A percentile compares a stretch with the other conserved stretches of the same genome.
These are phyloP conservation scores for Agaricus blazei DNA, from an alignment of 768 basidiomycete genomes.

Conservation along the genomic window DNA sequence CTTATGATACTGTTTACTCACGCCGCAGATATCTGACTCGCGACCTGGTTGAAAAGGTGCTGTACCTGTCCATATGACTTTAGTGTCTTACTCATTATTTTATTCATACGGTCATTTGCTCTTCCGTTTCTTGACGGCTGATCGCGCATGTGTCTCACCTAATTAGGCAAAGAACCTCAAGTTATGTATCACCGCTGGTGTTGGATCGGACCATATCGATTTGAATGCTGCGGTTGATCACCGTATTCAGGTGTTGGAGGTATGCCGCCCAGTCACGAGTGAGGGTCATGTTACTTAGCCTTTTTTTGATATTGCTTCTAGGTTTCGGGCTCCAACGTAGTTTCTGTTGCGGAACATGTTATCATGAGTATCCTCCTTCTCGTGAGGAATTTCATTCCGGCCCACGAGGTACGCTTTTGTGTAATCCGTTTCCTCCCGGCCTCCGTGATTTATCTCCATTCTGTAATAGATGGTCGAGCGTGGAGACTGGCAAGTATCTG, in stretches of 20 bases:
- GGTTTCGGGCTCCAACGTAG: conserved; percentile 86
- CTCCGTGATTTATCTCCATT: neutral
- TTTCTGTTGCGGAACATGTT: conserved; percentile 89
- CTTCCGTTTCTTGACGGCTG: neutral
- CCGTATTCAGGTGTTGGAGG: conserved; percentile 76
- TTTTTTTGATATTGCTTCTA: conserved; percentile 1
- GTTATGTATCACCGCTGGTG: conserved; percentile 86
- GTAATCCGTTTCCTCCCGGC: neutral
- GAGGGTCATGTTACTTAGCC: neutral
- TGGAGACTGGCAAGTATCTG: conserved; percentile 85
- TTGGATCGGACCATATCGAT: conserved; percentile 88
- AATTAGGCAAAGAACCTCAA: conserved; percentile 81
- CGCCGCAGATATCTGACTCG: conserved; percentile 59
- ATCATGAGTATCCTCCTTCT: conserved; percentile 87
- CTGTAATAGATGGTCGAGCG: conserved; percentile 63
- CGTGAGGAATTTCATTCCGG: conserved; percentile 85
- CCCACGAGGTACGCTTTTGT: conserved; percentile 57
- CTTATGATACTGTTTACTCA: neutral
- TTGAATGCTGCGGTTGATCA: conserved; percentile 82
- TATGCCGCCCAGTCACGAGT: conserved; percentile 9
- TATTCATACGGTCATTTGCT: conserved; percentile 9
- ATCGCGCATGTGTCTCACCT: neutral
- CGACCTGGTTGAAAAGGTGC: conserved; percentile 64
- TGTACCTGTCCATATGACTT: conserved; percentile 1
- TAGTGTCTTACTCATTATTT: neutral